These are phyloP conservation scores for Gaeumannomyces tritici DNA, from an alignment of 2,329 filamentous ascomycete species.

Conservation along the genomic window DNA sequence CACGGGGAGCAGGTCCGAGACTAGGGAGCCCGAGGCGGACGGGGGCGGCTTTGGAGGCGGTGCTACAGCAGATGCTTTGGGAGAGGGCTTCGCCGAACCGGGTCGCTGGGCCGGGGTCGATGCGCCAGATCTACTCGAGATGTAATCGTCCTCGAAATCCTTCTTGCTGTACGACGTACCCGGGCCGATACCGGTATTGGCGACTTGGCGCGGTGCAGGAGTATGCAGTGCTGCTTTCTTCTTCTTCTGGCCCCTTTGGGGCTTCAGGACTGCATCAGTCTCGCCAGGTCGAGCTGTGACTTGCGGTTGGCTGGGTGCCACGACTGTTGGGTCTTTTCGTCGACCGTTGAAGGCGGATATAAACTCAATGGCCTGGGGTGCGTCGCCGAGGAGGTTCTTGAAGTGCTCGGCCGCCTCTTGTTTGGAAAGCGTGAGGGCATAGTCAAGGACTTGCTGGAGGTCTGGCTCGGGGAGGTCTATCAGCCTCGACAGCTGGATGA, in stretches of 20 bases:
- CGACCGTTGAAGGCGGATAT: constrained; percentile 72
- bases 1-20: constrained; percentile 56
- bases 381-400: constrained; percentile 79
- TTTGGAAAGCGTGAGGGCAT: constrained; percentile 68
- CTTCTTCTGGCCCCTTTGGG: constrained; percentile 36
- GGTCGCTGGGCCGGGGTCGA: constrained; percentile 26
- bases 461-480: constrained; percentile 80
- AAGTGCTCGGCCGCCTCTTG: constrained; percentile 75
- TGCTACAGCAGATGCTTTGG: constrained; percentile 37
- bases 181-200: constrained; percentile 51
- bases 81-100: constrained; percentile 28
- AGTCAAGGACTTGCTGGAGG: constrained; percentile 74
- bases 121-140: constrained; percentile 37
- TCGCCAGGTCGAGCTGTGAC: constrained; percentile 4
- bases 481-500: constrained; percentile 64
- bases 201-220: constrained; percentile 51
- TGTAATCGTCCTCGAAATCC: constrained; percentile 61
- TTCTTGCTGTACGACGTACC: constrained; percentile 70
- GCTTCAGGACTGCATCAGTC: constrained; percentile 36
- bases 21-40: constrained; percentile 67
- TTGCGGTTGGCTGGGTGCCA: neutral
- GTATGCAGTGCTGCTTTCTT: constrained; percentile 57
- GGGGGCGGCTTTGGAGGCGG: constrained; percentile 45
- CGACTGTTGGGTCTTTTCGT: constrained; percentile 31
- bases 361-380: constrained; percentile 65